These are phyloP conservation scores for Chenopodium suecicum DNA, from an alignment of 148 eudicot species.

Conservation along the genomic window DNA sequence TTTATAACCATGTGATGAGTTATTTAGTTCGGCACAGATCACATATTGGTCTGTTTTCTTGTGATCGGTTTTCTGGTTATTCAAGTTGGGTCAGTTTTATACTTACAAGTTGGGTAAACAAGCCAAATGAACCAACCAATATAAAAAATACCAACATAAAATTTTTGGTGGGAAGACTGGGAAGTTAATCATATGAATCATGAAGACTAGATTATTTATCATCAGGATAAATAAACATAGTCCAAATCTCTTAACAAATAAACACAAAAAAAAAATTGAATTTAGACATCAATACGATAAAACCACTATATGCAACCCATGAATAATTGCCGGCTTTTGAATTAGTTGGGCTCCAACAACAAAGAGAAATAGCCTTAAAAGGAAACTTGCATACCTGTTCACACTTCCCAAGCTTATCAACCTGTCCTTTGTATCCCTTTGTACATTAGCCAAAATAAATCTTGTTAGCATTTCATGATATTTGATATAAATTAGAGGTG, in stretches of 20 bases:
- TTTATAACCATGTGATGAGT: no score
- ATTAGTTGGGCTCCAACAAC: slow-evolving; percentile 2
- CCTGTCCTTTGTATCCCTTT: slow-evolving; percentile 77
- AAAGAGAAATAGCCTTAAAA: neutral
- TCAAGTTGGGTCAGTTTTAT: no score
- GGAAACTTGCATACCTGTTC: slow-evolving; percentile 57
- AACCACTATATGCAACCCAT: neutral
- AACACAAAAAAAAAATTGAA: neutral
- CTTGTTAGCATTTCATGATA: neutral
- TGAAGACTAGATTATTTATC: no score
- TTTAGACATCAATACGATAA: neutral
- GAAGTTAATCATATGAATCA: no score
- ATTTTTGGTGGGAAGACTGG: no score
- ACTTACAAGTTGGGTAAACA: no score
- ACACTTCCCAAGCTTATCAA: slow-evolving; percentile 76
- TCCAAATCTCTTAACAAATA: neutral
- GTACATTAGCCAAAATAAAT: slow-evolving; percentile 2
- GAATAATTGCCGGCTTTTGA: neutral
- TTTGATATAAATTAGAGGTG: neutral
- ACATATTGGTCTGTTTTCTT: no score
- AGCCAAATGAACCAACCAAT: no score
- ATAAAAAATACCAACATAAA: no score
- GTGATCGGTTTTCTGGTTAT: no score
- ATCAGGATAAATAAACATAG: neutral
- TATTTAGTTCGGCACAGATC: no score